Evolutionary conservation across 2,329 filamentous ascomycete species (phyloP).

Genomic region (Chrysoporthe austroafricana): DNA sequence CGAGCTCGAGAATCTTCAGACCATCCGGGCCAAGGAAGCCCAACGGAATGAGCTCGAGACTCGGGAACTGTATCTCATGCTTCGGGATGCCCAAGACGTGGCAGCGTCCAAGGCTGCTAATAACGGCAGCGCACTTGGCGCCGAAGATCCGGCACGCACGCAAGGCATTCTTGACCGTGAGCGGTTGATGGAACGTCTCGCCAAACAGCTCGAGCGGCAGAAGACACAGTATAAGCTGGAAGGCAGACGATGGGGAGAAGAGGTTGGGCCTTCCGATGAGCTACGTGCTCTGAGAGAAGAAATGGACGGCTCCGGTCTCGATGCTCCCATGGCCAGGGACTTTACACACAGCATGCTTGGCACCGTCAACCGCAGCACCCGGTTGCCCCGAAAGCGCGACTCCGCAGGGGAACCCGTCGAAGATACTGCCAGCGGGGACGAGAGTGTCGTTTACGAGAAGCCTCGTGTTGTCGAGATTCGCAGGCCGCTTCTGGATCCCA

Average conservation of each 20-base stretch:
- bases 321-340: conserved; percentile 58
- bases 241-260: conserved; percentile 85
- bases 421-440: conserved; percentile 54
- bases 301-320: conserved; percentile 71
- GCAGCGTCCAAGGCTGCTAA: conserved; percentile 80
- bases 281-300: conserved; percentile 89
- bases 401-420: conserved; percentile 38
- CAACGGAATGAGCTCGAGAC: conserved; percentile 96
- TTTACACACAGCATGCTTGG: conserved; percentile 76
- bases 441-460: conserved; percentile 74
- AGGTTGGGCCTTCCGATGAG: conserved; percentile 84
- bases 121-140: conserved; percentile 56
- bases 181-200: conserved; percentile 87
- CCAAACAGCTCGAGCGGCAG: conserved; percentile 93
- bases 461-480: conserved; percentile 79
- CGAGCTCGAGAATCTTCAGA: conserved; percentile 84
- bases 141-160: conserved; percentile 75
- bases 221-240: conserved; percentile 98
- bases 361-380: conserved; percentile 66
- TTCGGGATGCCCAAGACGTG: conserved; percentile 94
- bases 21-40: conserved; percentile 83
- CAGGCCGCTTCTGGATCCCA: conserved; percentile 68
- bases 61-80: conserved; percentile 95
- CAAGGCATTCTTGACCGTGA: conserved; percentile 93
- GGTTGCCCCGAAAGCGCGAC: conserved; percentile 45